Evolutionary conservation across 306 rosid genomes (phyloP), one percentile per base, ranked within the genome.

Genomic region (Ormosia emarginata): DNA sequence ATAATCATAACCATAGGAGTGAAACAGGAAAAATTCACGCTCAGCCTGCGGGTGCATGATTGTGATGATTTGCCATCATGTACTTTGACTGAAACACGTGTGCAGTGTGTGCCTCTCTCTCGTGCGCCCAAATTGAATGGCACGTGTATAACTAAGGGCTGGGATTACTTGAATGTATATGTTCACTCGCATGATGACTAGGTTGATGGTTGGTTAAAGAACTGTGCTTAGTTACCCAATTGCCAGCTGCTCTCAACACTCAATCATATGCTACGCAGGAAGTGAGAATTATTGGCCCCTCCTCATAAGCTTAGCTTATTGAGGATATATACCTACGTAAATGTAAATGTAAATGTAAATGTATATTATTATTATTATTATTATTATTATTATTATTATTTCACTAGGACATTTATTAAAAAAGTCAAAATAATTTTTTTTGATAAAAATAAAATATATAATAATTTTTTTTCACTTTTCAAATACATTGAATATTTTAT

Each of bases 41-140:
- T 61, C 53, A 36, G 17, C 67, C 68, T 67, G 79, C 75, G 77
- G 71, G 80, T 72, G 87, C 86, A 77, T 77, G 67, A 57, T 79
- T 82, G 89, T 79, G 83, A 83, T 88, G 59, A 80, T 85, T 87
- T 55, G 78, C 72, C 83, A 71, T 89, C 53, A 81, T 75, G 71
- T 66, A 77, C 75, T 74, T 87, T 84, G 86, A 81, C 85, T 64
- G 81, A 83, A 79, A 83, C 86, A 85, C 89, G 90, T 87, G 87
- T 81, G 79, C 83, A 63, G 37, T 3, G 7, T 32, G 6, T 39
- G 13, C 36, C 55, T 17, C 75, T 17, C 75, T 34, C 79, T 56
- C 74, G 67, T 68, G 82, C 52, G 37, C 44, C 67, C 83, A 58
- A 11, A 11, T 76, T 44, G 62, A 71, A 24, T 65, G 73, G 73